Evolutionary conservation across 2,329 filamentous ascomycete species (phyloP), one percentile per base, ranked within the genome.

Genomic region (Fusarium oligoseptatum): DNA sequence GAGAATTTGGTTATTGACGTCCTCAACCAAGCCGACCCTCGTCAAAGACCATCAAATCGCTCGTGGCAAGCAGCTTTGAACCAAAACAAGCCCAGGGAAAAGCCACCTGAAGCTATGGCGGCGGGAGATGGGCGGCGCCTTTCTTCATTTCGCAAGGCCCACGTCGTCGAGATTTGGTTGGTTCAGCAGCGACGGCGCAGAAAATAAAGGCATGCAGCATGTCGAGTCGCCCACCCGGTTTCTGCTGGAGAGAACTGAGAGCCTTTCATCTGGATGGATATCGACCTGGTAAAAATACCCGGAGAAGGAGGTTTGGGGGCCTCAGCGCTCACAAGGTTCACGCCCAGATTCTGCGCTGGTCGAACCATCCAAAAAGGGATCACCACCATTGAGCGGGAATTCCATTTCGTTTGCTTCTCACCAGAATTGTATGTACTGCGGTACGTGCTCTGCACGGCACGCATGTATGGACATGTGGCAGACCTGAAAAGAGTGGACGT

Each of bases 121-220:
- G 72, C 72, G 72, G 69, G 67, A 76, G 74, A 75, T 75, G 66
- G 64, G 57, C 70, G 66, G 58, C 68, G 71, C 73, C 60, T 61
- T 64, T 60, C 29, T 71, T 75, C 66, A 74, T 75, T 70, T 76
- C 62, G 63, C 64, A 67, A 63, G 60, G 67, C 57, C 61, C 56
- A 72, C 74, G 70, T 66, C 60, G 70, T 61, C 39, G 67, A 66
- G 24, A 56, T 67, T 71, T 67, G 52, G 50, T 61, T 52, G 58
- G 71, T 66, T 37, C 58, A 70, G 57, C 45, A 45, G 41, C 32
- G 50, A 66, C 36, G 60, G 60, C 60, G 56, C 56, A 37, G 45
- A 66, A 56, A 62, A 71, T 67, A 48, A 43, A 67, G 56, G 32
- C n/a, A 50, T 50, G 41, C 43, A 62, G 29, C 41, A 60, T 41